phyloP scores from a whole-genome alignment of 1,284 basidiomycete genomes.

The Papiliotrema laurentii region DNA sequence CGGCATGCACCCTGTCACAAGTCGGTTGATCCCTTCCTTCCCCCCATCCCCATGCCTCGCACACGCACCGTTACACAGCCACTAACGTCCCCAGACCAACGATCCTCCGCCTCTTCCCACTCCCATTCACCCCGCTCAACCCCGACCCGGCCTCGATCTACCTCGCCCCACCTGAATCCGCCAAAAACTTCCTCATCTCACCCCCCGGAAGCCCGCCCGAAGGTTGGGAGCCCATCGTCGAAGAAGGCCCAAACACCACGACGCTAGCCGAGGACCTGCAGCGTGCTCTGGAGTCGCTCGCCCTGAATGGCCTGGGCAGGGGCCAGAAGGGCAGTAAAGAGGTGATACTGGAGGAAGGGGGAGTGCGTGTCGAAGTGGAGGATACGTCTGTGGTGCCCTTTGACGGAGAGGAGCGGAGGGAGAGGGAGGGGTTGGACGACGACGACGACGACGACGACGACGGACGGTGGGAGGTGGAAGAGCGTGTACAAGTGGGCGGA shows the following conservation, averaged over 20 bases:
- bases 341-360: constrained; percentile 40
- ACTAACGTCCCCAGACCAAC: no score
- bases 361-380: constrained; percentile 40
- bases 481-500: constrained; percentile 17
- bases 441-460: not conserved
- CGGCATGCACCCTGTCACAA: no score
- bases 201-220: constrained; percentile 97
- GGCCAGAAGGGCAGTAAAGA: constrained; percentile 24
- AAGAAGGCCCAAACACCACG: constrained; percentile 83
- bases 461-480: constrained; percentile 10
- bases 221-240: constrained; percentile 88
- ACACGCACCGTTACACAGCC: no score
- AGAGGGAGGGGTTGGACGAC: constrained; percentile 3
- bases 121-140: constrained; percentile 61
- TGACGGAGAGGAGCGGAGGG: not conserved
- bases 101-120: constrained; percentile 69
- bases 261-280: constrained; percentile 90
- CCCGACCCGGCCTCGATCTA: constrained; percentile 47
- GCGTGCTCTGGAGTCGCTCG: constrained; percentile 58
- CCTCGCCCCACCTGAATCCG: constrained; percentile 69
- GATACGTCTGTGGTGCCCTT: constrained; percentile 24
- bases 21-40: no score
- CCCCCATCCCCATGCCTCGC: no score
- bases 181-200: constrained; percentile 95
- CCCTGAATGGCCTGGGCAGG: constrained; percentile 24